Percentiles rank a stretch among this genome's conserved stretches.
Conservation (phyloP, 2,329 filamentous ascomycete genomes). For the Keithomyces neogunnii region DNA sequence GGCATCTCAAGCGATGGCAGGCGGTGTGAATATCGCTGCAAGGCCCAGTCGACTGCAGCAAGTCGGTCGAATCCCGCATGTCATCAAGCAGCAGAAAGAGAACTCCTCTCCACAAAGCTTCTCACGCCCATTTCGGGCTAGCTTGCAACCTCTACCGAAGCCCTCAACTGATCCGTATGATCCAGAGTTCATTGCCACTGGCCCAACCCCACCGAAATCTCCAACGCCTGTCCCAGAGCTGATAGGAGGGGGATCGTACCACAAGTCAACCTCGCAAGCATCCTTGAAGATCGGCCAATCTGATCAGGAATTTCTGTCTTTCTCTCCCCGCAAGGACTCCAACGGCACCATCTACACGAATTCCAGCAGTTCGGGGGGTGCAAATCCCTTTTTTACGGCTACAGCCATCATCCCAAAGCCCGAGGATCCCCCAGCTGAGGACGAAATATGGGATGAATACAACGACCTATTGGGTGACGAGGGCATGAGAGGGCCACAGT, state of each 20-base stretch:
- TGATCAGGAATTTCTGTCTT: slow-evolving; percentile 60
- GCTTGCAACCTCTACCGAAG: slow-evolving; percentile 28
- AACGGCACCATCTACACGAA: slow-evolving; percentile 40
- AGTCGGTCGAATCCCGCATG: slow-evolving; percentile 78
- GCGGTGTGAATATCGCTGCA: background rate
- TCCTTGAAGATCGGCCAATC: slow-evolving; percentile 22
- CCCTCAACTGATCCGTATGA: slow-evolving; percentile 22
- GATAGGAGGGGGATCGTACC: slow-evolving; percentile 23
- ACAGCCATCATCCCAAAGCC: slow-evolving; percentile 58
- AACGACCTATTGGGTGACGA: slow-evolving; percentile 75
- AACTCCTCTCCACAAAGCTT: slow-evolving; percentile 70
- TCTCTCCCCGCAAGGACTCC: slow-evolving; percentile 66
- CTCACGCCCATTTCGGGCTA: slow-evolving; percentile 67
- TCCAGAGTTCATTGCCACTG: slow-evolving; percentile 36
- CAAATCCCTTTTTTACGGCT: slow-evolving; percentile 50
- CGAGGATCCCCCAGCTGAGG: slow-evolving; percentile 58
- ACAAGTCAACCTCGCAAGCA: slow-evolving; percentile 20
- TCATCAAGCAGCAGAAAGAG: slow-evolving; percentile 61
- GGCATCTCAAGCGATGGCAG: slow-evolving; percentile 4
- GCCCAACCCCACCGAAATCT: slow-evolving; percentile 34
- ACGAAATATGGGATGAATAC: slow-evolving; percentile 93
- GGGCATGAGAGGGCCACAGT: slow-evolving; percentile 33
- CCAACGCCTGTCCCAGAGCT: slow-evolving; percentile 29
- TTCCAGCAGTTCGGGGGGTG: slow-evolving; percentile 57
- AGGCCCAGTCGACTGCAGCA: slow-evolving; percentile 59